Conservation (phyloP, 768 basidiomycete genomes). For the Tylopilus plumbeoviolaceoides region DNA sequence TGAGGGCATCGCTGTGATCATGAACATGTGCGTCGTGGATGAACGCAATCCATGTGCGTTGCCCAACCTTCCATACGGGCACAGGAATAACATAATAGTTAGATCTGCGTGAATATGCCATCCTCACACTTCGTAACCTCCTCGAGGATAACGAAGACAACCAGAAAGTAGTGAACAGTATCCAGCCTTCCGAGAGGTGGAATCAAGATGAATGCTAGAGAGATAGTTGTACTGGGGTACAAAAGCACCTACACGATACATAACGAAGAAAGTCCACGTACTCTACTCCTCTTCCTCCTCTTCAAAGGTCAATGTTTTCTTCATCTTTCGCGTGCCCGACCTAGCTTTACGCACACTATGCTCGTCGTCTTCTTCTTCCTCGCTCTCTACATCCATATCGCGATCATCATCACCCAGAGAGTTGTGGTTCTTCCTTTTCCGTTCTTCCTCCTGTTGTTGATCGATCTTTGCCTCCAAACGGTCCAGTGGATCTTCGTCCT, state of each 20-base stretch:
- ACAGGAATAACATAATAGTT: slow-evolving; percentile 3
- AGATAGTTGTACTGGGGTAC: slow-evolving; percentile 27
- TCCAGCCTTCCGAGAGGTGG: slow-evolving; percentile 61
- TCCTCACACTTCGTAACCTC: slow-evolving; percentile 78
- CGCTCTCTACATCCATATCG: slow-evolving; percentile 73
- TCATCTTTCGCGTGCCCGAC: slow-evolving; percentile 48
- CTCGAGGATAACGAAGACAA: slow-evolving; percentile 75
- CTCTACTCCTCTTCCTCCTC: slow-evolving; percentile 49
- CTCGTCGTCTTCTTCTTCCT: slow-evolving; percentile 69
- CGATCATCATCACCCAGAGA: slow-evolving; percentile 34
- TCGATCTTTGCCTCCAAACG: slow-evolving; percentile 65
- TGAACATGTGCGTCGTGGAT: slow-evolving; percentile 88
- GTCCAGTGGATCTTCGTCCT: slow-evolving; percentile 64
- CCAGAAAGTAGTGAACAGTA: slow-evolving; percentile 71
- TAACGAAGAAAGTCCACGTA: neutral
- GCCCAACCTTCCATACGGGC: neutral
- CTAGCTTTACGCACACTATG: slow-evolving; percentile 57
- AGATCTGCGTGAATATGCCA: slow-evolving; percentile 88
- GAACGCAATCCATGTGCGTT: slow-evolving; percentile 89
- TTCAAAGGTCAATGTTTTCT: slow-evolving; percentile 51
- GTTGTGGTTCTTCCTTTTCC: slow-evolving; percentile 38
- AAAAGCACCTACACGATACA: neutral
- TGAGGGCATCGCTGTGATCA: slow-evolving; percentile 75
- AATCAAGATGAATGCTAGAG: slow-evolving; percentile 49
- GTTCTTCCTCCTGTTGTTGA: slow-evolving; percentile 50